These are phyloP conservation scores for Phytophthora fragariae DNA, from an alignment of 352 stramenopile species.

Conservation along the genomic window DNA sequence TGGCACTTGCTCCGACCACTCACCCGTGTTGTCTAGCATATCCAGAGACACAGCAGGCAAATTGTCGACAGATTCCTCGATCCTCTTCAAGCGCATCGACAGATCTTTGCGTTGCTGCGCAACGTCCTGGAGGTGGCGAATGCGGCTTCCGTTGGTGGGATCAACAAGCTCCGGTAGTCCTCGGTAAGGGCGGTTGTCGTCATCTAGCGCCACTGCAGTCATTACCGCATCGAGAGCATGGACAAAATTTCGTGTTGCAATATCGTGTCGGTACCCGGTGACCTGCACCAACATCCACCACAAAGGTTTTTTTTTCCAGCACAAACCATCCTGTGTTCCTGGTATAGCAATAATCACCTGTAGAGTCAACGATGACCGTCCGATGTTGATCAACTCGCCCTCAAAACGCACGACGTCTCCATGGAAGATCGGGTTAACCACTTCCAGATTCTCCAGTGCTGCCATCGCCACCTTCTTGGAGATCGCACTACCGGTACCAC, in stretches of 20 bases:
- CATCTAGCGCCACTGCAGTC: slow-evolving; percentile 53
- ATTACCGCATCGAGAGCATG: slow-evolving; percentile 48
- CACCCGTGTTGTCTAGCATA: slow-evolving; percentile 18
- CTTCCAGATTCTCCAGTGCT: slow-evolving; percentile 40
- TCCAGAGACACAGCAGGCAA: slow-evolving; percentile 28
- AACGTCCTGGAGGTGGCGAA: slow-evolving; percentile 25
- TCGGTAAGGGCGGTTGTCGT: slow-evolving; percentile 34
- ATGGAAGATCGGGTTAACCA: slow-evolving; percentile 46
- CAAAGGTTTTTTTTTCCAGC: neutral
- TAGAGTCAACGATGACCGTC: slow-evolving; percentile 44
- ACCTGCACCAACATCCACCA: slow-evolving; percentile 10
- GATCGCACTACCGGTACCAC: slow-evolving; percentile 19
- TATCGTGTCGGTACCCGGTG: slow-evolving; percentile 45
- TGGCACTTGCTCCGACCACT: slow-evolving; percentile 7
- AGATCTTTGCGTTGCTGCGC: slow-evolving; percentile 38
- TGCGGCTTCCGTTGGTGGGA: slow-evolving; percentile 17
- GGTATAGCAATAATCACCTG: slow-evolving; percentile 22
- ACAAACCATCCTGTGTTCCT: neutral
- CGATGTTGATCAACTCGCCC: slow-evolving; percentile 46
- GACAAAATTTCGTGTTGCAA: slow-evolving; percentile 34
- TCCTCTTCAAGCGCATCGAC: slow-evolving; percentile 28
- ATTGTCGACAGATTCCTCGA: slow-evolving; percentile 36
- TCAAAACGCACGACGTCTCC: slow-evolving; percentile 52
- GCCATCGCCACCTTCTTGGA: slow-evolving; percentile 26
- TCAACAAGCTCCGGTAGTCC: slow-evolving; percentile 41